Evolutionary conservation across 2,329 filamentous ascomycete species (phyloP), one percentile per base, ranked within the genome.

Genomic region (Aspergillus ibericus): DNA sequence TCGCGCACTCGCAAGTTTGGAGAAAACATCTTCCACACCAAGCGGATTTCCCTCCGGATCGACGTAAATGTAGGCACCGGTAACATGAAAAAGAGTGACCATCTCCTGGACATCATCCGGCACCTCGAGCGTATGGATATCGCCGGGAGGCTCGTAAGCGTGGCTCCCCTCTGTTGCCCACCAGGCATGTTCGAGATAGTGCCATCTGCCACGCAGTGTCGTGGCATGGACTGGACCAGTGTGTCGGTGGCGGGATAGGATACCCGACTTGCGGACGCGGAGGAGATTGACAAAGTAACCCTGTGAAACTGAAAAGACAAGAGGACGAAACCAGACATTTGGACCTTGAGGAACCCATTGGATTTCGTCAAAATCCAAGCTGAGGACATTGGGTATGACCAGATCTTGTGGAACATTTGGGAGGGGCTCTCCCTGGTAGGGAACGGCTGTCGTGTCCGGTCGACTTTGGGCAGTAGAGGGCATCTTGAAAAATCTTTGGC

Each of bases 141-240:
- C 70, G 1, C 72, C 72, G 1, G 66, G 71, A 1, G 72, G 72
- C 63, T 74, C 72, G 51, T 68, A 76, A 0, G 71, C 69, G 58
- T 74, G 71, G 3, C 73, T 67, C 5, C 72, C 72, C 51, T 75
- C 70, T 1, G 63, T 66, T 0, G 72, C 73, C 73, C 71, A 75
- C 72, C 72, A 75, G 0, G 65, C 62, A 42, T 76, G 72, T 56
- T 76, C 73, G 3, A 76, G 67, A 44, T 76, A 75, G 53, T 75
- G 73, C 73, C 72, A 75, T 18, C 68, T 63, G 1, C 72, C 72
- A 18, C 63, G 58, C 2, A 75, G 64, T 2, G 69, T 65, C 0
- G 70, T 71, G 3, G 72, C 73, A 34, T 75, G 72, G 0, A 75
- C 72, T 3, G 67, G 64, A 9, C 72, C 72, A 0, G 72, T 66